phyloP scores from a whole-genome alignment of 83 land plant genomes.

The Thuja plicata region DNA sequence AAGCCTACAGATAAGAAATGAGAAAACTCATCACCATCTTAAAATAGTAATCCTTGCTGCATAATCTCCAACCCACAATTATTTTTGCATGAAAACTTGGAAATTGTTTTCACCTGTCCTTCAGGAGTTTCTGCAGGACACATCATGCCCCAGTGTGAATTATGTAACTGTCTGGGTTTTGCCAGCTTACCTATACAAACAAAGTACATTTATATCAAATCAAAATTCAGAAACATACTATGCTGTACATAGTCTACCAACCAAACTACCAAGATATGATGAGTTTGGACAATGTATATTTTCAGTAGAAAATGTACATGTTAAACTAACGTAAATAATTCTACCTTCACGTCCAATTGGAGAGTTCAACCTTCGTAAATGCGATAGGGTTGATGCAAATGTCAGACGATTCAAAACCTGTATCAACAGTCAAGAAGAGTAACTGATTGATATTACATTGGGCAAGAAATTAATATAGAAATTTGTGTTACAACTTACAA shows the following conservation, averaged over 20 bases:
- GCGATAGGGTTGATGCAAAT: slow-evolving; percentile 97
- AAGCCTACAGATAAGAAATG: slow-evolving; percentile 54
- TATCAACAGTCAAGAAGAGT: background rate
- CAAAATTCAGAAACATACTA: background rate
- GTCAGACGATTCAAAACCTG: slow-evolving; percentile 98
- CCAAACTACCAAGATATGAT: background rate
- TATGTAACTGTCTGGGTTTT: slow-evolving; percentile 97
- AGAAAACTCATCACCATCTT: background rate
- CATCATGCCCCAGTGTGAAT: slow-evolving; percentile 99
- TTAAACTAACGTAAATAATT: background rate
- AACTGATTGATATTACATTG: background rate
- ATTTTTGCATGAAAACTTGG: background rate
- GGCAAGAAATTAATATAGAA: background rate
- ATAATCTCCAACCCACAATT: background rate
- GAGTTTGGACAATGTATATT: background rate
- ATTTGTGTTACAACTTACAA: background rate
- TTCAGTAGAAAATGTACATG: background rate
- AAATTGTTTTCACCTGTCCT: slow-evolving; percentile 71
- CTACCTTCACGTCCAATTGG: slow-evolving; percentile 99
- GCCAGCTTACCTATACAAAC: slow-evolving; percentile 82
- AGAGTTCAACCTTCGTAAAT: slow-evolving; percentile 94
- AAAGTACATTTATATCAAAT: background rate
- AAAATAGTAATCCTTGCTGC: background rate
- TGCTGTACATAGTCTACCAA: background rate
- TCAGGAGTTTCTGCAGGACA: slow-evolving; percentile 99